Evolutionary conservation across 2,329 filamentous ascomycete genomes (phyloP).

Genomic region (Pseudogymnoascus sp.): DNA sequence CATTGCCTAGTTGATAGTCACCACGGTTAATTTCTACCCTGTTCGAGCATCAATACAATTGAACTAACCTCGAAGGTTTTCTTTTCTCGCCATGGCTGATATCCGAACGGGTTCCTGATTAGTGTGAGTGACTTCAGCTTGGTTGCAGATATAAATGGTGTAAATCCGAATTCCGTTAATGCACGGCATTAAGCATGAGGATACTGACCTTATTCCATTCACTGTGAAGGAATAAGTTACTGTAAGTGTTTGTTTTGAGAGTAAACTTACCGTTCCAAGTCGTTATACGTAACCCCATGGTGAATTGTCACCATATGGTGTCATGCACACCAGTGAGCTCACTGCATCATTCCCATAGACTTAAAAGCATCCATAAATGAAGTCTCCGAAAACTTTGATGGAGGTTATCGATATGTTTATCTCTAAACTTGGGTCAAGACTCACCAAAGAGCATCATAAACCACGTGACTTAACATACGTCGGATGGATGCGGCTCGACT

Average conservation of each 20-base stretch:
- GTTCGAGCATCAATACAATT: background rate
- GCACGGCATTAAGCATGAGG: background rate
- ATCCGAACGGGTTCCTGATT: constrained; percentile 71
- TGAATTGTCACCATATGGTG: constrained; percentile 3
- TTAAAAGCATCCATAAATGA: background rate
- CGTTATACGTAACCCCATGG: constrained; percentile 71
- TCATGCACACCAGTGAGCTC: background rate
- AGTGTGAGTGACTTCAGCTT: background rate
- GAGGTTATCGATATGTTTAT: background rate
- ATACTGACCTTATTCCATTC: constrained; percentile 63
- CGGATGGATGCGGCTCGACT: background rate
- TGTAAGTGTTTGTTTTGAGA: constrained; percentile 12
- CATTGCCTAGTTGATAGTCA: constrained; percentile 56
- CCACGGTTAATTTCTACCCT: background rate
- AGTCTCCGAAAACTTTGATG: background rate
- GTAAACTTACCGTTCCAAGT: constrained; percentile 67
- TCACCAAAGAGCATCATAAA: background rate
- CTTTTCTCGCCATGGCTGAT: constrained; percentile 71
- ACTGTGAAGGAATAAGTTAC: constrained; percentile 39
- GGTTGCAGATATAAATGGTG: background rate
- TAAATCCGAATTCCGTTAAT: background rate
- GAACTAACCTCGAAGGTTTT: constrained; percentile 56
- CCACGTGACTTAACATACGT: background rate
- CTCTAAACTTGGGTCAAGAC: background rate
- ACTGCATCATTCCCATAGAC: background rate